Conservation (phyloP, 495 filamentous ascomycete genomes). For the Tuber aestivum region DNA sequence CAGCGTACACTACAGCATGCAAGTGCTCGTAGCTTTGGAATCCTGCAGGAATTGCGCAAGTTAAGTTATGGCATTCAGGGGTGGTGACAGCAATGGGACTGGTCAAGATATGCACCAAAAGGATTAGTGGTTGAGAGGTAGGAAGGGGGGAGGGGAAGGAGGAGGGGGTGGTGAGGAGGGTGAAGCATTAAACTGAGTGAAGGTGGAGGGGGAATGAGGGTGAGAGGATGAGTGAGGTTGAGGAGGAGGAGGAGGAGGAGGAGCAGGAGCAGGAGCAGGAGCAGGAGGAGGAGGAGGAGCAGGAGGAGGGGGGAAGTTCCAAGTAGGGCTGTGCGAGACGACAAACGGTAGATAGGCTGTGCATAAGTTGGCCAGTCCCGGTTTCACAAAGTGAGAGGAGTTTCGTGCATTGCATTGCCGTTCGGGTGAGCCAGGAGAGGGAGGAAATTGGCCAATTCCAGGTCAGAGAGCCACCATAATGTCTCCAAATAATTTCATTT, state of each 20-base stretch:
- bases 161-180: neutral
- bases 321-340: conserved; percentile 36
- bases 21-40: conserved; percentile 1
- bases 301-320: conserved; percentile 17
- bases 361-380: conserved; percentile 8
- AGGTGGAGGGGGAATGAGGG: conserved; percentile 1
- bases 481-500: neutral
- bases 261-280: conserved; percentile 1
- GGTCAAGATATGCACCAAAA: neutral
- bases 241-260: neutral
- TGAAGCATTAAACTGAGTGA: neutral
- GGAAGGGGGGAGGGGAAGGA: neutral
- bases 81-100: neutral
- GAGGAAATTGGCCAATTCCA: neutral
- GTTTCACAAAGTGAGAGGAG: conserved; percentile 15
- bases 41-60: conserved; percentile 5
- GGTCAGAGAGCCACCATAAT: neutral
- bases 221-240: neutral
- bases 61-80: neutral
- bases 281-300: neutral
- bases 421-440: neutral
- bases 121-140: neutral
- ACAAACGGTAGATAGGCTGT: conserved; percentile 13
- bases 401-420: conserved; percentile 5
- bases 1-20: conserved; percentile 2